A percentile compares a stretch with the other conserved stretches of the same genome.
These are phyloP conservation scores for Huiozyma sinensis DNA, from an alignment of 805 yeast species.

Conservation along the genomic window DNA sequence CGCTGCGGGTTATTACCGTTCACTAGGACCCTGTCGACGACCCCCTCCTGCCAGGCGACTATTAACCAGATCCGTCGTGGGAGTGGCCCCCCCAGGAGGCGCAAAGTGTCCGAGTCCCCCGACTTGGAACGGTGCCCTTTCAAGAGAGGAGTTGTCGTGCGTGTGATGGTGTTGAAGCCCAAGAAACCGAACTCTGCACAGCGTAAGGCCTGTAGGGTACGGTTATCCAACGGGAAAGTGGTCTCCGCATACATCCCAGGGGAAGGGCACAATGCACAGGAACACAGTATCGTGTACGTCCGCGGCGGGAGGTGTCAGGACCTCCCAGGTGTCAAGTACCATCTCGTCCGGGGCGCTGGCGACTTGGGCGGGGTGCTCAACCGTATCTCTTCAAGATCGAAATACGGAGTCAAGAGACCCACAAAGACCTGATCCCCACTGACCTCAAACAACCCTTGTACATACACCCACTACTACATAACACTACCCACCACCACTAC, in stretches of 20 bases:
- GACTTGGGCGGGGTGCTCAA: constrained; percentile 94
- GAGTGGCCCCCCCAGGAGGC: constrained; percentile 33
- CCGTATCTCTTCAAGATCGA: constrained; percentile 79
- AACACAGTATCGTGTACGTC: constrained; percentile 89
- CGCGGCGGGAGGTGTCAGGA: constrained; percentile 99
- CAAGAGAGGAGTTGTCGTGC: constrained; percentile 82
- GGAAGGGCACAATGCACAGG: constrained; percentile 97
- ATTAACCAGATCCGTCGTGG: constrained; percentile 71
- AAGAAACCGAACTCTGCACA: constrained; percentile 98
- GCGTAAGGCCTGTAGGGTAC: constrained; percentile 91
- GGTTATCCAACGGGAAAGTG: constrained; percentile 80
- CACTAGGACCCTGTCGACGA: constrained; percentile 4
- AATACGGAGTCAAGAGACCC: constrained; percentile 88
- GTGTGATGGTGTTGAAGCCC: constrained; percentile 93
- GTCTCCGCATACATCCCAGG: constrained; percentile 94
- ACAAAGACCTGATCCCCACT: not conserved
- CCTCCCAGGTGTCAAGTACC: constrained; percentile 96
- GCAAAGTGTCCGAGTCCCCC: constrained; percentile 54
- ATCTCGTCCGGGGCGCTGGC: constrained; percentile 82
- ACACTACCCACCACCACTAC: too few species aligned
- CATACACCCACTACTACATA: not conserved
- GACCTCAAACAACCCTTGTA: not conserved
- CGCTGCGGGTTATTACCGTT: too few species aligned
- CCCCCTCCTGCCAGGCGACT: constrained; percentile 39
- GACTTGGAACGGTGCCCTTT: constrained; percentile 78